Conservation (phyloP, 2,329 filamentous ascomycete species). For the Cryphonectria naterciae region DNA sequence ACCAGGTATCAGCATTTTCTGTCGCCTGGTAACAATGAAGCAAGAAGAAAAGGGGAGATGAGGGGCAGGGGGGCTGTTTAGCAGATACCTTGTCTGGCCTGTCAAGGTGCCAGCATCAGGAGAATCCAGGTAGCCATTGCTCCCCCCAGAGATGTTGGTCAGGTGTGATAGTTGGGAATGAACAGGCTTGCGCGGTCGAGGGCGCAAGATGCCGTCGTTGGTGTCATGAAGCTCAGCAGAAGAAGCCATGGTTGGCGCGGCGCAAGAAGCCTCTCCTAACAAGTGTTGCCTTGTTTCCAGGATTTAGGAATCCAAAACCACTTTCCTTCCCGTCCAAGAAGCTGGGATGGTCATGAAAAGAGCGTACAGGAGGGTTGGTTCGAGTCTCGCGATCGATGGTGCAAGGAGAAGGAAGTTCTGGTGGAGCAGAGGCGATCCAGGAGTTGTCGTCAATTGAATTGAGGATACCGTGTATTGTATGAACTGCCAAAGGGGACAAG, state of each 20-base stretch:
- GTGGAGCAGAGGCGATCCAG: background rate
- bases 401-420: background rate
- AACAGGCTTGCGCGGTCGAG: conserved; percentile 54
- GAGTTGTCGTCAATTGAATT: background rate
- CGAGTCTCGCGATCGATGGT: background rate
- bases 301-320: background rate
- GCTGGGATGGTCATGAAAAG: background rate
- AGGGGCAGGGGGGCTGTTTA: background rate
- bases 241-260: conserved; percentile 34
- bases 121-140: conserved; percentile 42
- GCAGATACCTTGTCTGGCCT: conserved; percentile 50
- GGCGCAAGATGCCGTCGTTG: conserved; percentile 49
- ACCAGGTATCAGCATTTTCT: conserved; percentile 22
- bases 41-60: background rate
- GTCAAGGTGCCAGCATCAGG: conserved; percentile 44
- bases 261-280: background rate
- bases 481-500: background rate
- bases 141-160: conserved; percentile 41
- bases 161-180: conserved; percentile 52
- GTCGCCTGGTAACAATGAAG: conserved; percentile 2
- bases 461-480: background rate
- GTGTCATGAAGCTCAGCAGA: conserved; percentile 38
- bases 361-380: background rate
- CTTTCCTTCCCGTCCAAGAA: background rate
- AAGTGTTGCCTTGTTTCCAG: background rate